phyloP scores from a whole-genome alignment of 2,329 filamentous ascomycete species.

The Curvularia hawaiiensis region DNA sequence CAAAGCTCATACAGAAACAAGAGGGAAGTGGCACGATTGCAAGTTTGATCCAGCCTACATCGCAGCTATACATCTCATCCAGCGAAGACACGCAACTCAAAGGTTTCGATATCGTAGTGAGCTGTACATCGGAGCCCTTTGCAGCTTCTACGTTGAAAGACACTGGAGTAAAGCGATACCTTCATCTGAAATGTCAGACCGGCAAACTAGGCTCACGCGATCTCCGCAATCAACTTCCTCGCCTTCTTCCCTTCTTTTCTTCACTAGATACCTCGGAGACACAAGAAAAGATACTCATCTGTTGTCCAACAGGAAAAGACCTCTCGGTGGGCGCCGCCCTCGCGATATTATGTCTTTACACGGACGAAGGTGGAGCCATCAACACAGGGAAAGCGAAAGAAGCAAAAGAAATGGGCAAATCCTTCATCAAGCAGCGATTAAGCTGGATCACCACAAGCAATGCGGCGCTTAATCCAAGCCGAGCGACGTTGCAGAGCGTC shows the following conservation, averaged over 20 bases:
- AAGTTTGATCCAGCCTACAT: slow-evolving; percentile 51
- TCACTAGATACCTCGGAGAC: slow-evolving; percentile 1
- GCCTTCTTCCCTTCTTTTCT: slow-evolving; percentile 62
- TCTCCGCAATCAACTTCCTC: slow-evolving; percentile 72
- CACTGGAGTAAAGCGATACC: slow-evolving; percentile 49
- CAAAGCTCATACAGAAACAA: slow-evolving; percentile 44
- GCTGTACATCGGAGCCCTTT: slow-evolving; percentile 53
- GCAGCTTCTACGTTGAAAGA: slow-evolving; percentile 5
- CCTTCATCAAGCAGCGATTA: slow-evolving; percentile 74
- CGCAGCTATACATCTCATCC: slow-evolving; percentile 48
- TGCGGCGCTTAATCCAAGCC: slow-evolving; percentile 80
- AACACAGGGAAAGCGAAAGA: neutral
- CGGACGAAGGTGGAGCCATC: slow-evolving; percentile 64
- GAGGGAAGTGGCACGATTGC: slow-evolving; percentile 23
- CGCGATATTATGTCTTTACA: slow-evolving; percentile 75
- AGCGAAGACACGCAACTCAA: slow-evolving; percentile 45
- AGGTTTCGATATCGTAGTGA: slow-evolving; percentile 48
- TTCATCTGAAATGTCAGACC: slow-evolving; percentile 68
- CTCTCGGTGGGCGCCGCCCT: slow-evolving; percentile 79
- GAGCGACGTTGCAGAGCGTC: slow-evolving; percentile 86
- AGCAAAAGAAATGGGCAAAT: slow-evolving; percentile 65
- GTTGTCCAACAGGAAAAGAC: slow-evolving; percentile 80
- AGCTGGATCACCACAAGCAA: slow-evolving; percentile 82
- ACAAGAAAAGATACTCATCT: slow-evolving; percentile 51
- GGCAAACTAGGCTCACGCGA: slow-evolving; percentile 83